Percentiles rank a stretch among this genome's conserved stretches.
Evolutionary conservation across 169 alveolate species (phyloP).

Genomic region (Miamiensis avidus): DNA sequence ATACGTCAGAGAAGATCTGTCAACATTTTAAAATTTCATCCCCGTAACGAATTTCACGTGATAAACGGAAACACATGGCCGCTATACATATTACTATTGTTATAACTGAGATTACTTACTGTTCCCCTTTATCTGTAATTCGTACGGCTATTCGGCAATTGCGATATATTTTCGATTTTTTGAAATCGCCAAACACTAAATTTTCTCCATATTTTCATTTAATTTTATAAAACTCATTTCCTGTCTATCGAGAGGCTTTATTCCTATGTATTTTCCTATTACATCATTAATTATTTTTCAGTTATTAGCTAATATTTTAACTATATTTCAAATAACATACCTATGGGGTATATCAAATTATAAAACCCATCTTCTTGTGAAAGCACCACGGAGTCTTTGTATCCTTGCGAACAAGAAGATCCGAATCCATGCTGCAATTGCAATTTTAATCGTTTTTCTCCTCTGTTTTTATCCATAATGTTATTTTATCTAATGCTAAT

Average conservation of each 20-base stretch:
- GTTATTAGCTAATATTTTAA: no score
- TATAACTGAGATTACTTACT: neutral
- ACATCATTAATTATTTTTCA: no score
- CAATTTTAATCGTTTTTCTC: slow-evolving; percentile 1
- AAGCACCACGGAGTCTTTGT: slow-evolving; percentile 8
- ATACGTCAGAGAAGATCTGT: slow-evolving; percentile 19
- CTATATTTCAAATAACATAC: no score
- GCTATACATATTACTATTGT: no score
- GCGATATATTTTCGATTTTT: slow-evolving; percentile 26
- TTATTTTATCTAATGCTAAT: no score
- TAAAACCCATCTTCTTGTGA: slow-evolving; percentile 22
- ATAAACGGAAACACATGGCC: neutral
- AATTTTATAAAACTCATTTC: slow-evolving; percentile 46
- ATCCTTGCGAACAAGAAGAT: slow-evolving; percentile 13
- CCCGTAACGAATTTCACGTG: slow-evolving; percentile 34
- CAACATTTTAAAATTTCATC: slow-evolving; percentile 29
- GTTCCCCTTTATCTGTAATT: neutral
- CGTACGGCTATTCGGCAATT: slow-evolving; percentile 26
- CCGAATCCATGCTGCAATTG: slow-evolving; percentile 45
- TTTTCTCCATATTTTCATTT: neutral
- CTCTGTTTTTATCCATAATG: neutral
- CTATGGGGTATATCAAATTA: slow-evolving; percentile 39
- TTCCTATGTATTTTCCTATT: slow-evolving; percentile 34
- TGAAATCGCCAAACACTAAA: neutral
- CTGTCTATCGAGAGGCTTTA: slow-evolving; percentile 8